phyloP scores from a whole-genome alignment of 1,284 basidiomycete genomes.

The Malassezia globosa region DNA sequence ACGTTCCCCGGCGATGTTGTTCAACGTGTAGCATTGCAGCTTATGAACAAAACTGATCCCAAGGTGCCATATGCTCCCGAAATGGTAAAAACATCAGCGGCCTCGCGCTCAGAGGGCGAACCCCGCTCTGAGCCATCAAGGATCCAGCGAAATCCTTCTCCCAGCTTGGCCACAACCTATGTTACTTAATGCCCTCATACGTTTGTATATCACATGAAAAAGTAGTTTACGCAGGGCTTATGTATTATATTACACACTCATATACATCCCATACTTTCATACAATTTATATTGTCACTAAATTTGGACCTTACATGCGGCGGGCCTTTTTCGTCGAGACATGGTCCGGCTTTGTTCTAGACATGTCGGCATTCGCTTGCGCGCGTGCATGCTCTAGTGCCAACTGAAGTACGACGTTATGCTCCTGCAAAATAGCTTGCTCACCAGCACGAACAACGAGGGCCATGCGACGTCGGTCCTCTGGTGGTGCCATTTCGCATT shows the following conservation, averaged over 20 bases:
- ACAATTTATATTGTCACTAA: too few relatives aligned
- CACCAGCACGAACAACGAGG: slow-evolving; percentile 15
- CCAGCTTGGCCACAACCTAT: background rate
- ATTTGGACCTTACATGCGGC: background rate
- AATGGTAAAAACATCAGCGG: background rate
- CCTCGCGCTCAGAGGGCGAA: background rate
- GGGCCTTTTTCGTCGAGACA: background rate
- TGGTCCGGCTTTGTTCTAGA: background rate
- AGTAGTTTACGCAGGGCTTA: background rate
- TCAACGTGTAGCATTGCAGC: background rate
- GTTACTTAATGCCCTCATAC: too few relatives aligned
- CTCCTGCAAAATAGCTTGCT: slow-evolving; percentile 12
- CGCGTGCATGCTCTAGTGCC: slow-evolving; percentile 1
- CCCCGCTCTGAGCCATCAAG: background rate
- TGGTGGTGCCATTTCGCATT: background rate
- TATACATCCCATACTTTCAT: too few relatives aligned
- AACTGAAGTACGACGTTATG: slow-evolving; percentile 3
- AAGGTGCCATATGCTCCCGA: background rate
- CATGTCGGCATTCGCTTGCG: background rate
- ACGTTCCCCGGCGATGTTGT: background rate
- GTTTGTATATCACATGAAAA: too few relatives aligned
- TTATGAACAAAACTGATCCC: background rate
- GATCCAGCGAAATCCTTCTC: background rate
- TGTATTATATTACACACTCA: background rate
- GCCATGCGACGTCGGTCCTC: slow-evolving; percentile 12